phyloP scores from a whole-genome alignment of 2,329 filamentous ascomycete genomes.

The Nothopassalora personata region DNA sequence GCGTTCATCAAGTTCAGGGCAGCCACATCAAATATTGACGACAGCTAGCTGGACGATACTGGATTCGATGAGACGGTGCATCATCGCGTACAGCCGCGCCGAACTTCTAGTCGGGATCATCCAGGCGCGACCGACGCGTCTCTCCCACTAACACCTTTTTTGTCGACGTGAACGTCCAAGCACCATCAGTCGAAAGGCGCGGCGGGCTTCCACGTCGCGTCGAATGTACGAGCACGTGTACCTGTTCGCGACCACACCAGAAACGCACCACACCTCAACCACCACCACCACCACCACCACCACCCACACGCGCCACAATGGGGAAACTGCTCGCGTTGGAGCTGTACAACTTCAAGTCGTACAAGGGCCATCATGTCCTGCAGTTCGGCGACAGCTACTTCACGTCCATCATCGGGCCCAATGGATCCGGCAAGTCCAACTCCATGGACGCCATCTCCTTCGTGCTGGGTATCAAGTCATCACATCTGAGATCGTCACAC shows the following conservation, averaged over 20 bases:
- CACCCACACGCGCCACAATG: slow-evolving; percentile 54
- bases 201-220: neutral
- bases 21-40: too few relatives aligned
- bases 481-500: slow-evolving; percentile 90
- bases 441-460: slow-evolving; percentile 99
- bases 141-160: too few relatives aligned
- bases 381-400: slow-evolving; percentile 98
- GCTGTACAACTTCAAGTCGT: slow-evolving; percentile 99
- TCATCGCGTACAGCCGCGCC: too few relatives aligned
- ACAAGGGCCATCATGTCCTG: slow-evolving; percentile 91
- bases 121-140: too few relatives aligned
- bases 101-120: too few relatives aligned
- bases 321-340: slow-evolving; percentile 93
- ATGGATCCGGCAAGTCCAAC: slow-evolving; percentile 99
- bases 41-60: too few relatives aligned
- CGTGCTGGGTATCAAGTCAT: slow-evolving; percentile 96
- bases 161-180: too few relatives aligned
- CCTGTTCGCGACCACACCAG: neutral
- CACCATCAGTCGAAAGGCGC: neutral
- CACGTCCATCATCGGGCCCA: slow-evolving; percentile 97
- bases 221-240: neutral
- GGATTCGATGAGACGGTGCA: too few relatives aligned
- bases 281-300: neutral
- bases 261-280: neutral
- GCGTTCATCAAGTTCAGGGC: too few relatives aligned